A percentile compares a stretch with the other conserved stretches of the same genome.
These are phyloP conservation scores for Tieghemostelium lacteum DNA, from an alignment of 78 protist genomes.

Conservation along the genomic window DNA sequence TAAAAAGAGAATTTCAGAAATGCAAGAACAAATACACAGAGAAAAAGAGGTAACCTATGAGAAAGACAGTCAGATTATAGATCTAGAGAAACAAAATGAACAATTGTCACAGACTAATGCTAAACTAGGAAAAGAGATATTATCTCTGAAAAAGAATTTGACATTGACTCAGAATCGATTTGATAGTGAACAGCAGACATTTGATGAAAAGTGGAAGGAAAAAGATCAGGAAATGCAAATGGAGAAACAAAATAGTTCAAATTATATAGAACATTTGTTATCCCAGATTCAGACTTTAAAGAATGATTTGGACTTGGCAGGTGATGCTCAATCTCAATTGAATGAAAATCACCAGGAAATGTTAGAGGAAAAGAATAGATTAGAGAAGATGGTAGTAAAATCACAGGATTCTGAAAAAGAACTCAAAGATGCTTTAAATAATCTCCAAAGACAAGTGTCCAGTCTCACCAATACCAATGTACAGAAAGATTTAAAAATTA, in stretches of 20 bases:
- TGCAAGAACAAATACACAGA: background rate
- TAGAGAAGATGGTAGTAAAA: background rate
- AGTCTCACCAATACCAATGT: background rate
- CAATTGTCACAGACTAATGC: background rate
- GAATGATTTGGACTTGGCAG: background rate
- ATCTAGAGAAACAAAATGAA: background rate
- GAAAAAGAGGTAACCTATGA: background rate
- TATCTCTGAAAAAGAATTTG: constrained; percentile 8
- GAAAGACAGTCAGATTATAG: background rate
- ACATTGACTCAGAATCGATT: background rate
- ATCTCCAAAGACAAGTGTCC: background rate
- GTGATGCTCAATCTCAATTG: background rate
- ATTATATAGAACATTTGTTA: background rate
- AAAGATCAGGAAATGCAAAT: background rate
- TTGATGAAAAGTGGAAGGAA: background rate
- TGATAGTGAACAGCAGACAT: background rate
- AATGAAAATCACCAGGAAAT: background rate
- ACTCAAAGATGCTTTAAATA: background rate
- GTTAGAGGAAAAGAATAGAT: background rate
- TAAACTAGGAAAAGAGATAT: background rate
- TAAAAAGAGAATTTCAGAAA: constrained; percentile 1
- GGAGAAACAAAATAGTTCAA: background rate
- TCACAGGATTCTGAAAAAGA: background rate
- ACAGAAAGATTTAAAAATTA: too few relatives aligned
- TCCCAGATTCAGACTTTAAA: background rate